These are phyloP conservation scores for Clarkia xantiana DNA, from an alignment of 345 rosid species.

Conservation along the genomic window DNA sequence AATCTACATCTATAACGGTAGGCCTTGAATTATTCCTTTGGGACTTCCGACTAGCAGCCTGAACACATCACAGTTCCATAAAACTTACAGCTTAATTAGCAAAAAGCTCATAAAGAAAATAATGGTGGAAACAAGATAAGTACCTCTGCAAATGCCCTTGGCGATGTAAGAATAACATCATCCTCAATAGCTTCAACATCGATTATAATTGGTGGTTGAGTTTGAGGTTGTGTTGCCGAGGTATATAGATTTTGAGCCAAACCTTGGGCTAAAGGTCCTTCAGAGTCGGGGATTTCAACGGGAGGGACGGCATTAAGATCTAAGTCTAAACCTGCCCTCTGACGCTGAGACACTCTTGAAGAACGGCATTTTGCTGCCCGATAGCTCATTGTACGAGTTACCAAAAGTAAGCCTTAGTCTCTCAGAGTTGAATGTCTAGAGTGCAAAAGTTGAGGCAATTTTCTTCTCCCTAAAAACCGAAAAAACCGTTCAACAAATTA, in stretches of 20 bases:
- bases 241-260: neutral
- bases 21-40: slow-evolving; percentile 26
- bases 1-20: slow-evolving; percentile 46
- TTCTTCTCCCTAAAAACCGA: too few relatives aligned
- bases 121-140: slow-evolving; percentile 3
- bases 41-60: slow-evolving; percentile 84
- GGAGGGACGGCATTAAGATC: slow-evolving; percentile 27
- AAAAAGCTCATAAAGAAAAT: slow-evolving; percentile 1
- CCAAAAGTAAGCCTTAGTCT: neutral
- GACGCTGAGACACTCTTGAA: slow-evolving; percentile 32
- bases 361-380: slow-evolving; percentile 22
- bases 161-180: slow-evolving; percentile 53
- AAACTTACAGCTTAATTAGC: neutral
- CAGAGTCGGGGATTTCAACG: slow-evolving; percentile 34
- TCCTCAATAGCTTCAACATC: slow-evolving; percentile 60
- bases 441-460: too few relatives aligned
- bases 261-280: slow-evolving; percentile 30
- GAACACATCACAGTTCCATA: slow-evolving; percentile 6
- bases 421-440: too few relatives aligned
- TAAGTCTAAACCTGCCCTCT: slow-evolving; percentile 35
- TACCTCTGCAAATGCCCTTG: slow-evolving; percentile 71
- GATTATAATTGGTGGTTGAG: slow-evolving; percentile 18
- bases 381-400: slow-evolving; percentile 25
- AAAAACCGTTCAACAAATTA: too few relatives aligned
- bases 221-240: slow-evolving; percentile 4